Evolutionary conservation across 176 grass and related monocot genomes (phyloP), one percentile per base, ranked within the genome.

Genomic region (Oryza brachyantha): DNA sequence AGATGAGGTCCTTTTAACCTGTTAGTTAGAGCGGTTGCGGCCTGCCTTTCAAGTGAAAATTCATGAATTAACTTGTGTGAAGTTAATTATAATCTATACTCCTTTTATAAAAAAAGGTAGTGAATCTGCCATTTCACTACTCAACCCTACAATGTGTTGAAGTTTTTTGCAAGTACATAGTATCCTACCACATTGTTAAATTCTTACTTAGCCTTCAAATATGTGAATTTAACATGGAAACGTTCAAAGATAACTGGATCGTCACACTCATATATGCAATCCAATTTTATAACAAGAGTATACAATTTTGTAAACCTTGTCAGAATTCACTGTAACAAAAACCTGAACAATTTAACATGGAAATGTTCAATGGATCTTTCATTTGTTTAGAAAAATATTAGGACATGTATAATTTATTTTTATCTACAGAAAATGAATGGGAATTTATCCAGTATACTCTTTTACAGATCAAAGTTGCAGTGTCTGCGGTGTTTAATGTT

Each of bases 401-500:
- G 52, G 52, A 57, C 52, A n/a, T 57, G 21, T 57, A 57, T 52
- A 21, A 52, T 52, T 52, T 6, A 52, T 52, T 52, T 21, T 52
- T 52, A 52, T 52, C 46, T 21, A 19, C 17, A 52, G 46, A 5
- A 57, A 57, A 57, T 1, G n/a, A 1, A 57, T 24, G n/a, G 8
- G 52, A 24, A 57, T 57, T 57, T 57, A 57, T 9, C 21, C 2
- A 57, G n/a, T 45, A 59, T 83, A 55, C 32, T 70, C 25, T 70
- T 86, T 17, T 79, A 63, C 82, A 97, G 91, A 88, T 94, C 64
- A 88, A 83, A 87, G 91, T 89, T 85, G 89, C 95, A 64, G 80
- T 84, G 66, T 79, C 87, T 83, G 91, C 89, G n/a, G 91, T 97
- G 8, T 77, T 68, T 88, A 90, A 80, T 86, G 83, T 97, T 59